Evolutionary conservation across 1,139 yeast genomes (phyloP).

Genomic region (Spencermartinsiella ligniputridi): DNA sequence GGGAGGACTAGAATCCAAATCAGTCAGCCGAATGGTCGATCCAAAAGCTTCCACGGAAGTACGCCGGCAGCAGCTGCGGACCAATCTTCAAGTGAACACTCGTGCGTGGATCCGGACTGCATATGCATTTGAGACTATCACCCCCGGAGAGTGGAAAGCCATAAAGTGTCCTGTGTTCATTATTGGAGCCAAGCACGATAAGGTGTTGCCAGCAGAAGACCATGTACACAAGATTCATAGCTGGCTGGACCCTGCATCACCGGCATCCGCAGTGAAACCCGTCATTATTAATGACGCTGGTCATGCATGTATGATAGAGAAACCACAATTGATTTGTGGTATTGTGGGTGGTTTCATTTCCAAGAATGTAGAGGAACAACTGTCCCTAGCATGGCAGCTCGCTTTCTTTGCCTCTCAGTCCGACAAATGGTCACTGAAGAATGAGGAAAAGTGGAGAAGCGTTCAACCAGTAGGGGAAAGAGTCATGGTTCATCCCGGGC

Average conservation of each 20-base stretch:
- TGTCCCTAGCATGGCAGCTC: slow-evolving; percentile 63
- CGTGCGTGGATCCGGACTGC: slow-evolving; percentile 50
- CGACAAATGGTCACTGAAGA: slow-evolving; percentile 73
- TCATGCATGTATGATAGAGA: slow-evolving; percentile 59
- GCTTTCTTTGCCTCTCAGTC: slow-evolving; percentile 49
- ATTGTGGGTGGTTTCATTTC: slow-evolving; percentile 54
- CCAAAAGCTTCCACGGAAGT: slow-evolving; percentile 37
- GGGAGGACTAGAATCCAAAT: slow-evolving; percentile 56
- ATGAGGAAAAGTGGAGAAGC: slow-evolving; percentile 66
- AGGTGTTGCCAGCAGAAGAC: slow-evolving; percentile 46
- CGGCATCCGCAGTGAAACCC: slow-evolving; percentile 13
- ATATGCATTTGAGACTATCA: slow-evolving; percentile 44
- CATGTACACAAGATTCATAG: slow-evolving; percentile 27
- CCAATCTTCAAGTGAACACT: slow-evolving; percentile 67
- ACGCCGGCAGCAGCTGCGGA: slow-evolving; percentile 56
- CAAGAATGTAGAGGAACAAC: slow-evolving; percentile 39
- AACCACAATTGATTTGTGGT: slow-evolving; percentile 65
- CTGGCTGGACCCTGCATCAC: slow-evolving; percentile 22
- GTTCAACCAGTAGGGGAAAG: slow-evolving; percentile 45
- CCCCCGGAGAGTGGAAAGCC: slow-evolving; percentile 40
- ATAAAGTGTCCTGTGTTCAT: slow-evolving; percentile 41
- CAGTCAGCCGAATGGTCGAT: slow-evolving; percentile 53
- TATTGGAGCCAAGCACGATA: slow-evolving; percentile 56
- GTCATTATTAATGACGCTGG: slow-evolving; percentile 51
- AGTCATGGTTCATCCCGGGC: slow-evolving; percentile 40